phyloP scores from a whole-genome alignment of 441 rosid genomes.

The Kokia cookei region DNA sequence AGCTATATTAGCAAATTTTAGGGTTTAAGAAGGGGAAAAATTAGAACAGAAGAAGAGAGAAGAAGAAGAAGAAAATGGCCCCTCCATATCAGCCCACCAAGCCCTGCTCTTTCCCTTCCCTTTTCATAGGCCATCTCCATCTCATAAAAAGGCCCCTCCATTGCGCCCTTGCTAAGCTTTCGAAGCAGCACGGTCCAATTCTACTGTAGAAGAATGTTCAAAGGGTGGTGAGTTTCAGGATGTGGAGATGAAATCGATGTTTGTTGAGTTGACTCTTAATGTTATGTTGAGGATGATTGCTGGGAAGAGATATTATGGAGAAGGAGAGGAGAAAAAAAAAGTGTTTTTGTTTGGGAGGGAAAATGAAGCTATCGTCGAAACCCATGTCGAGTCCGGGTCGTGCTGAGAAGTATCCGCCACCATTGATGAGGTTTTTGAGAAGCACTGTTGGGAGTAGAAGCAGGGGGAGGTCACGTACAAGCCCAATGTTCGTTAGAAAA shows the following conservation, averaged over 20 bases:
- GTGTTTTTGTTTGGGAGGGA: background rate
- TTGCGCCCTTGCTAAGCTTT: slow-evolving; percentile 27
- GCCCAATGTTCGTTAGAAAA: slow-evolving; percentile 72
- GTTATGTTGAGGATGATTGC: slow-evolving; percentile 45
- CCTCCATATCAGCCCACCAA: too few species aligned
- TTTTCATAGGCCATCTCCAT: slow-evolving; percentile 53
- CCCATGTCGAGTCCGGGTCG: slow-evolving; percentile 89
- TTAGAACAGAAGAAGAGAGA: too few species aligned
- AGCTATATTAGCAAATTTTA: too few species aligned
- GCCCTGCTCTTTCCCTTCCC: slow-evolving; percentile 37
- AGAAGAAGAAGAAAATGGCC: too few species aligned
- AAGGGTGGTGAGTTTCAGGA: background rate
- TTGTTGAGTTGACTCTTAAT: slow-evolving; percentile 38
- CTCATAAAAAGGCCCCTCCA: slow-evolving; percentile 48
- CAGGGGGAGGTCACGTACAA: slow-evolving; percentile 74
- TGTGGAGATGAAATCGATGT: slow-evolving; percentile 19
- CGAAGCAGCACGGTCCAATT: slow-evolving; percentile 33
- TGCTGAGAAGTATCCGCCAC: slow-evolving; percentile 79
- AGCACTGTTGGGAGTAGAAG: slow-evolving; percentile 63
- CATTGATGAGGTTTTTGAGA: slow-evolving; percentile 72
- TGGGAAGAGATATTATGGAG: slow-evolving; percentile 29
- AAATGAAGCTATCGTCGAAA: slow-evolving; percentile 49
- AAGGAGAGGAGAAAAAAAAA: background rate
- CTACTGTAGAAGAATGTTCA: slow-evolving; percentile 39
- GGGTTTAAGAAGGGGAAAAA: too few species aligned